phyloP scores from a whole-genome alignment of 257 asterid genomes.

The Solanum sparsipilum region DNA sequence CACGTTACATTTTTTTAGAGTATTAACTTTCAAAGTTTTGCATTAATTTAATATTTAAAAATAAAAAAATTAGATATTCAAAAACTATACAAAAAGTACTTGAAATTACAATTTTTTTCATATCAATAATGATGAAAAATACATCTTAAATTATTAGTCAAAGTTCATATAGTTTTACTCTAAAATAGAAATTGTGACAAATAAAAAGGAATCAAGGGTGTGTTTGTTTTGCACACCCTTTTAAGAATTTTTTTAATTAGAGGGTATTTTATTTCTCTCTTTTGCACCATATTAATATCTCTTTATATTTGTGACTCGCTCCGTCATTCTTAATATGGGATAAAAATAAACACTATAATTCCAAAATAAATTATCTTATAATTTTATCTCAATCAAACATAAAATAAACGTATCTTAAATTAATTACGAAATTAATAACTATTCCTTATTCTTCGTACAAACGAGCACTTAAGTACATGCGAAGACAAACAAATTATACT shows the following conservation, averaged over 20 bases:
- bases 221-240: neutral
- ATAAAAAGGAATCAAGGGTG: neutral
- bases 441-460: neutral
- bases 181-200: no score
- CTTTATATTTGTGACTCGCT: neutral
- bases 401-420: neutral
- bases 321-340: fast-evolving
- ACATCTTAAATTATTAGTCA: neutral
- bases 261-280: neutral
- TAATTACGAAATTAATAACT: neutral
- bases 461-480: neutral
- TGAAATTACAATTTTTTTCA: no score
- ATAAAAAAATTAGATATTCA: no score
- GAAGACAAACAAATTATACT: no score
- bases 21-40: no score
- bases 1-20: neutral
- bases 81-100: no score
- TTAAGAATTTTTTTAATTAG: no score
- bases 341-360: neutral
- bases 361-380: fast-evolving
- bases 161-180: neutral
- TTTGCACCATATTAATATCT: neutral
- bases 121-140: no score
- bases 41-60: no score
- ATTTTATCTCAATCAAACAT: neutral